A percentile compares a stretch with the other conserved stretches of the same genome.
These are phyloP conservation scores for Ogataea pilisensis DNA, from an alignment of 805 yeast genomes.

Conservation along the genomic window DNA sequence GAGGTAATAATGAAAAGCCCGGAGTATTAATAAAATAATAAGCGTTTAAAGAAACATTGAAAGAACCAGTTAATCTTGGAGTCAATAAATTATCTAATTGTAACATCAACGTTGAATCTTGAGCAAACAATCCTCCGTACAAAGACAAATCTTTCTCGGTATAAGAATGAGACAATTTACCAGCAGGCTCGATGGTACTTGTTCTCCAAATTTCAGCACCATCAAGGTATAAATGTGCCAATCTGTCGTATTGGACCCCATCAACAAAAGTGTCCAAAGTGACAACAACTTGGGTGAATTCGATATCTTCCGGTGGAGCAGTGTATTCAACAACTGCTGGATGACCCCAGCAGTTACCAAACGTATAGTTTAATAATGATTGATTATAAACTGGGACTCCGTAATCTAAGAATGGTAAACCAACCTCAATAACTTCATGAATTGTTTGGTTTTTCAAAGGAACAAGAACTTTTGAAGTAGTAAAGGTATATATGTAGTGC, in stretches of 20 bases:
- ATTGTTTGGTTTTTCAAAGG: constrained; percentile 1
- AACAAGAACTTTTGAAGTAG: neutral
- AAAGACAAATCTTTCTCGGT: constrained; percentile 61
- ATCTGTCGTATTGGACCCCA: constrained; percentile 63
- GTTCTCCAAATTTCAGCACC: constrained; percentile 78
- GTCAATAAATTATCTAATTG: constrained; percentile 64
- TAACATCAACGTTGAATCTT: constrained; percentile 41
- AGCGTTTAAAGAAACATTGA: constrained; percentile 48
- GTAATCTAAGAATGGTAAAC: constrained; percentile 25
- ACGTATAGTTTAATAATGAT: constrained; percentile 40
- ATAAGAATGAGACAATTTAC: constrained; percentile 42
- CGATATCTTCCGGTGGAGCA: constrained; percentile 40
- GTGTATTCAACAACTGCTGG: constrained; percentile 41
- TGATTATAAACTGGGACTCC: constrained; percentile 38
- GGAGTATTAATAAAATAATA: constrained; percentile 41
- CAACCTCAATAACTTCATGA: constrained; percentile 32
- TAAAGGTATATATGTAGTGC: too few species aligned
- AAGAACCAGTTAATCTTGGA: constrained; percentile 54
- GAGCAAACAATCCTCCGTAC: constrained; percentile 46
- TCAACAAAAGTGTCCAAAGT: constrained; percentile 47
- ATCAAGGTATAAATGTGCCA: constrained; percentile 57
- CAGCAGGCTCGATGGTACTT: constrained; percentile 76
- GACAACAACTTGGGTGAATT: constrained; percentile 50
- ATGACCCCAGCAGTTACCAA: constrained; percentile 58
- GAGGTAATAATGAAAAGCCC: constrained; percentile 3